phyloP scores from a whole-genome alignment of 139 green algal genomes.

The Coelastrella sp. region DNA sequence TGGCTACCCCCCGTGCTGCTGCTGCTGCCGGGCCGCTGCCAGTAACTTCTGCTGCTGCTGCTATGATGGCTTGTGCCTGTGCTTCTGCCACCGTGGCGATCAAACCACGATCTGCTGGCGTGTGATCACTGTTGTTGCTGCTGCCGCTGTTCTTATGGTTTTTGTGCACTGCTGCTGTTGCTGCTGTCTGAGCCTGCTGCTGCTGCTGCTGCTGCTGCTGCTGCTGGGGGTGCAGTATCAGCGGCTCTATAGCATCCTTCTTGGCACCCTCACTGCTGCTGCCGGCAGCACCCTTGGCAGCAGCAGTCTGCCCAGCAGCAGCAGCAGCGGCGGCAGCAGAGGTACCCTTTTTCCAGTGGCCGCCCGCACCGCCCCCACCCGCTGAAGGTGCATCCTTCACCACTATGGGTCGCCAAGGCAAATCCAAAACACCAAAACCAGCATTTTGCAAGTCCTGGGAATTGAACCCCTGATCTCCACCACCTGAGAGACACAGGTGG shows the following conservation, averaged over 20 bases:
- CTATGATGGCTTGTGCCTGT: slow-evolving; percentile 35
- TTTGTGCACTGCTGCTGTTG: background rate
- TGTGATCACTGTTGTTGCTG: background rate
- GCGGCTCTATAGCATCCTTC: background rate
- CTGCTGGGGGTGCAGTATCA: background rate
- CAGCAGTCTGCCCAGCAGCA: background rate
- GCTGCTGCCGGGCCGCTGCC: slow-evolving; percentile 30
- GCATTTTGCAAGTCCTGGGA: background rate
- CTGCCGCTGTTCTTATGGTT: background rate
- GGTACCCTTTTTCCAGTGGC: background rate
- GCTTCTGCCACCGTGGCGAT: slow-evolving; percentile 33
- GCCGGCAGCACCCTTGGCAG: background rate
- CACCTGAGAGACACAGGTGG: slow-evolving; percentile 40
- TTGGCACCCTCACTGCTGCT: background rate
- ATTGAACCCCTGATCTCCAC: background rate
- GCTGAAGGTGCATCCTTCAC: background rate
- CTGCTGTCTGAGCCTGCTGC: background rate
- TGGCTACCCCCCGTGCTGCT: slow-evolving; percentile 7
- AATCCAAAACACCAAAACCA: background rate
- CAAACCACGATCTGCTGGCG: slow-evolving; percentile 4
- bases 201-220: slow-evolving; percentile 1
- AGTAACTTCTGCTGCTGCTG: slow-evolving; percentile 33
- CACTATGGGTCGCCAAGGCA: slow-evolving; percentile 27
- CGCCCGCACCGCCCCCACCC: background rate
- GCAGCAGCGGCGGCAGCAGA: background rate